Conservation (phyloP, 768 basidiomycete species). For the Ramaria sp. region DNA sequence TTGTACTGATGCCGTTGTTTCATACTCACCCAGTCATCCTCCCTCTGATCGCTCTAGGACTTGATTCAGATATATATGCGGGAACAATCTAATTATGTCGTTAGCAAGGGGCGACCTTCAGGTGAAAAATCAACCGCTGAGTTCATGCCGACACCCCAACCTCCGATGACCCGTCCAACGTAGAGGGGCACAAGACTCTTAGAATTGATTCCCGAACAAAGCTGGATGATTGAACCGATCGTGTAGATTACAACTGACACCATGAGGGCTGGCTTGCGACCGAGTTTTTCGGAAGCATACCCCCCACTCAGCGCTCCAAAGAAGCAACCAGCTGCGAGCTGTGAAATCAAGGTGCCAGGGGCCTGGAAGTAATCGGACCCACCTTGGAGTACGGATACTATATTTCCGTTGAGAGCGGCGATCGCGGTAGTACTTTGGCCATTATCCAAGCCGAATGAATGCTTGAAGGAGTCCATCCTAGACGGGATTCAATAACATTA, state of each 20-base stretch:
- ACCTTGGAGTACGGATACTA: slow-evolving; percentile 40
- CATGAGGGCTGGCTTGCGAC: slow-evolving; percentile 36
- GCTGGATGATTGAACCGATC: slow-evolving; percentile 38
- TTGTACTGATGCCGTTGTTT: neutral
- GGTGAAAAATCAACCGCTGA: neutral
- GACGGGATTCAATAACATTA: neutral
- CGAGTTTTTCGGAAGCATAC: slow-evolving; percentile 31
- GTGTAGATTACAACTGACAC: slow-evolving; percentile 36
- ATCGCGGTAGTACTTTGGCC: slow-evolving; percentile 22
- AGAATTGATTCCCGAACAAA: slow-evolving; percentile 30
- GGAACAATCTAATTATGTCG: slow-evolving; percentile 24
- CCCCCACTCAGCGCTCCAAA: slow-evolving; percentile 35
- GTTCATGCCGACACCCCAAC: slow-evolving; percentile 12
- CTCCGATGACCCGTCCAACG: slow-evolving; percentile 8
- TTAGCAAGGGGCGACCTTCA: neutral
- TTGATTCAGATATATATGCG: slow-evolving; percentile 41
- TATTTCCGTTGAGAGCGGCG: slow-evolving; percentile 37
- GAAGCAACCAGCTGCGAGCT: slow-evolving; percentile 4
- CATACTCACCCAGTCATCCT: slow-evolving; percentile 27
- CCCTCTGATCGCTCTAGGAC: slow-evolving; percentile 37
- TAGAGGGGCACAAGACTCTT: slow-evolving; percentile 19
- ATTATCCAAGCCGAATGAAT: slow-evolving; percentile 36
- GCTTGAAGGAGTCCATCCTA: slow-evolving; percentile 31
- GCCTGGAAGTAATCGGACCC: slow-evolving; percentile 21
- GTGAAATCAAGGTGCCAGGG: neutral